Percentiles rank a stretch among this genome's conserved stretches.
Evolutionary conservation across 2,329 filamentous ascomycete species (phyloP).

Genomic region (Emergomyces orientalis): DNA sequence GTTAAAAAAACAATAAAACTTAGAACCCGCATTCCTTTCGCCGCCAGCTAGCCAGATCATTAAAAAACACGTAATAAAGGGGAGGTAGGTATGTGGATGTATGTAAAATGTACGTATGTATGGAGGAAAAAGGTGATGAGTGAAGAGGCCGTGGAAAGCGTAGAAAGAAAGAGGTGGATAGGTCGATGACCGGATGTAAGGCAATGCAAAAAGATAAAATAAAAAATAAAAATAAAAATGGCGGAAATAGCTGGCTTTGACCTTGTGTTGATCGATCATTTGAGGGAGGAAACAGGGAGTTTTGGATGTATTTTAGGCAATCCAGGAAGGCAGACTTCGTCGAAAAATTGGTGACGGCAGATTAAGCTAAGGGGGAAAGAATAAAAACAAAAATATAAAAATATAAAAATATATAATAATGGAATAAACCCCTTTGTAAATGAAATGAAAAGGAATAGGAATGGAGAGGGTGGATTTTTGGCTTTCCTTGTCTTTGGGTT

Average conservation of each 20-base stretch:
- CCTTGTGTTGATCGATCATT: too few relatives aligned
- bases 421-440: neutral
- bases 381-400: neutral
- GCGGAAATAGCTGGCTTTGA: neutral
- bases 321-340: too few relatives aligned
- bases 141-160: slow-evolving; percentile 18
- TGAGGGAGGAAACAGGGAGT: too few relatives aligned
- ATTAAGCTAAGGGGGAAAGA: too few relatives aligned
- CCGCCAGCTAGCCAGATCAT: neutral
- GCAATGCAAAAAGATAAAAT: neutral
- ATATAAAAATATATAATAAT: neutral
- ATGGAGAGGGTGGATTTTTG: neutral
- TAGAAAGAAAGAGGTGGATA: neutral
- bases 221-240: slow-evolving; percentile 19
- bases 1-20: neutral
- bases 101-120: neutral
- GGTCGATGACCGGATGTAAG: neutral
- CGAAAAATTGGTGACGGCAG: too few relatives aligned
- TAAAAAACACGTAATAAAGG: neutral
- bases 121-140: slow-evolving; percentile 16
- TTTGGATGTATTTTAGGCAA: too few relatives aligned
- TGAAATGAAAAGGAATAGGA: neutral
- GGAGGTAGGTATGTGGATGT: neutral
- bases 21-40: neutral
- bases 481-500: neutral